A percentile compares a stretch with the other conserved stretches of the same genome.
These are phyloP conservation scores for Exophiala lecanii-corni DNA, from an alignment of 2,329 filamentous ascomycete species.

Conservation along the genomic window DNA sequence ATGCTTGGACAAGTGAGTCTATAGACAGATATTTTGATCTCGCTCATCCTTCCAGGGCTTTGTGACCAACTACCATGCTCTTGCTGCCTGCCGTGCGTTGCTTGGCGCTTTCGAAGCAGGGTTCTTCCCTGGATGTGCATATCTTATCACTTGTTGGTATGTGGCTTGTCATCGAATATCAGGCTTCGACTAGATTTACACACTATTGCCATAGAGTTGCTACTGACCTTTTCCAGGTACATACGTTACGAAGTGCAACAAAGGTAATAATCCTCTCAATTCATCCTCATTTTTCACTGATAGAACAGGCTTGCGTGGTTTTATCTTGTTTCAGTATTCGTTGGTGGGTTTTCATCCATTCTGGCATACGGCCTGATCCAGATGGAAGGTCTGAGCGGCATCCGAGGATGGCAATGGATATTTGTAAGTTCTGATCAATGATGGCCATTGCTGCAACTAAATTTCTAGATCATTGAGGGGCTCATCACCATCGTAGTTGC, in stretches of 20 bases:
- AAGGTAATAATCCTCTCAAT: slow-evolving; percentile 15
- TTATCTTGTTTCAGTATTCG: slow-evolving; percentile 18
- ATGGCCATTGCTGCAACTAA: background rate
- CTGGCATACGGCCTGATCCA: slow-evolving; percentile 22
- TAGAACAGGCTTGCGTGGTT: slow-evolving; percentile 14
- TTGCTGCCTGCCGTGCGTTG: slow-evolving; percentile 62
- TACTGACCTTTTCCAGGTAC: background rate
- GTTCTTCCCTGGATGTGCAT: slow-evolving; percentile 20
- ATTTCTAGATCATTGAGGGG: slow-evolving; percentile 22
- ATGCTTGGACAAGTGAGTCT: slow-evolving; percentile 30
- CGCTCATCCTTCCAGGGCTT: slow-evolving; percentile 52
- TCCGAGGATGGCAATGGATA: slow-evolving; percentile 29
- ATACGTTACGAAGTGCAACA: slow-evolving; percentile 21
- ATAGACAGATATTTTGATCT: too few relatives aligned
- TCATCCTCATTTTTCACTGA: background rate
- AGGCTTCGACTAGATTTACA: too few relatives aligned
- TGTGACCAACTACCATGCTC: slow-evolving; percentile 61
- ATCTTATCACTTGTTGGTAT: slow-evolving; percentile 21
- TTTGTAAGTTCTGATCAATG: slow-evolving; percentile 12
- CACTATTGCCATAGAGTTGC: too few relatives aligned
- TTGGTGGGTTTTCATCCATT: slow-evolving; percentile 16
- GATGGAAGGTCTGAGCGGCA: slow-evolving; percentile 23
- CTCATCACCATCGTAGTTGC: slow-evolving; percentile 27
- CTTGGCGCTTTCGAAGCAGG: slow-evolving; percentile 57
- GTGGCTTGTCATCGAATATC: background rate